Evolutionary conservation across 306 rosid genomes (phyloP).

Genomic region (Gastrolobium villosum): DNA sequence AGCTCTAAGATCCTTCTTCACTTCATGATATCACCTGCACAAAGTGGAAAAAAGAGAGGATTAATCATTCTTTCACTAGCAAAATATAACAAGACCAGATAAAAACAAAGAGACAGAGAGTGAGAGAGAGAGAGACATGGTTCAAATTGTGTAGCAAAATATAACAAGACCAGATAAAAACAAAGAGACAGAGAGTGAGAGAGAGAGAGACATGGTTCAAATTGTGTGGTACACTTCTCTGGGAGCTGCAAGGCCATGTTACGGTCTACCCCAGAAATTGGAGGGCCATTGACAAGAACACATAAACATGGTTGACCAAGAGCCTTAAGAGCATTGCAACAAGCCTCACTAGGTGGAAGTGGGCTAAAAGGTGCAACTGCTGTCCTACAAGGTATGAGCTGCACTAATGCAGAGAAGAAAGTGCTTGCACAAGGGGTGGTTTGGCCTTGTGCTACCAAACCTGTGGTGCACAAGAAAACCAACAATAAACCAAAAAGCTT

Average conservation of each 20-base stretch:
- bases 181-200: background rate
- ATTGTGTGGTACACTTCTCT: constrained; percentile 63
- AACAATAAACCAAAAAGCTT: constrained; percentile 41
- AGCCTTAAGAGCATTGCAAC: constrained; percentile 66
- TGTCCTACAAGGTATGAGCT: constrained; percentile 74
- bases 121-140: constrained; percentile 36
- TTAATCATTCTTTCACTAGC: background rate
- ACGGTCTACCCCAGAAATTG: constrained; percentile 70
- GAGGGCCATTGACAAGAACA: constrained; percentile 65
- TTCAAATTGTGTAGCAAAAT: no score
- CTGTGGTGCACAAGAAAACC: constrained; percentile 38
- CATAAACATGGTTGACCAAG: constrained; percentile 77
- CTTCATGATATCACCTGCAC: constrained; percentile 63
- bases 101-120: background rate
- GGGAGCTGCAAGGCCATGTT: constrained; percentile 74
- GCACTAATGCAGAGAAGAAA: constrained; percentile 64
- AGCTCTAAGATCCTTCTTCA: constrained; percentile 33
- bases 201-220: constrained; percentile 68
- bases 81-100: background rate
- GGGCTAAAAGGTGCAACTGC: constrained; percentile 68
- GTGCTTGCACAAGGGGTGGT: constrained; percentile 56
- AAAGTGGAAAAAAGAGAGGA: background rate
- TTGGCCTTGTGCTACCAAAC: constrained; percentile 49
- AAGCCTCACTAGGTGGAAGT: constrained; percentile 60
- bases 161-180: background rate